These are phyloP conservation scores for Diaporthe nobilis DNA, from an alignment of 2,329 filamentous ascomycete genomes.

Conservation along the genomic window DNA sequence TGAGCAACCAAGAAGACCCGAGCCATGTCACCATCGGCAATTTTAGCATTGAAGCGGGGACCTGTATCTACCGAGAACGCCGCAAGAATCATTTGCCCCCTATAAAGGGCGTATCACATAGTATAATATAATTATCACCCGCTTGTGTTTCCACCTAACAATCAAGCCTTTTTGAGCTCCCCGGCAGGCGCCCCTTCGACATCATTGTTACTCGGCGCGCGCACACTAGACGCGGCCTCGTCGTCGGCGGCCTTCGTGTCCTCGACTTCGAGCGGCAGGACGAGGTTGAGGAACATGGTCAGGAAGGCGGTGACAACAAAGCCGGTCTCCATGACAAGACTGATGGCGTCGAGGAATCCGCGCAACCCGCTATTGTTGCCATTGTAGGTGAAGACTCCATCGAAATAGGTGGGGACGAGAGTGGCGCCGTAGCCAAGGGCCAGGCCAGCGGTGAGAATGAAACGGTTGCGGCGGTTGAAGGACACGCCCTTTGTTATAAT, in stretches of 20 bases:
- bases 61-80: conserved; percentile 26
- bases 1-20: background rate
- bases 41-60: conserved; percentile 23
- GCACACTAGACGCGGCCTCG: conserved; percentile 9
- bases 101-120: background rate
- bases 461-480: conserved; percentile 85
- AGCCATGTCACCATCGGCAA: background rate
- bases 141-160: background rate
- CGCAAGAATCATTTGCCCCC: background rate
- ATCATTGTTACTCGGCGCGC: conserved; percentile 10
- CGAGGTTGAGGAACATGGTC: conserved; percentile 80
- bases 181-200: conserved; percentile 9
- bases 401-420: conserved; percentile 77
- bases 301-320: conserved; percentile 82
- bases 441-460: conserved; percentile 83
- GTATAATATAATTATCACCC: background rate
- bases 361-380: conserved; percentile 76
- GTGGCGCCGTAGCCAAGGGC: conserved; percentile 81
- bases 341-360: conserved; percentile 83
- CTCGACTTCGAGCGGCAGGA: conserved; percentile 82
- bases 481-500: conserved; percentile 79
- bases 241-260: conserved; percentile 65
- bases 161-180: conserved; percentile 15
- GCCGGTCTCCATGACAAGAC: conserved; percentile 80
- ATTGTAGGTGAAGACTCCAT: conserved; percentile 78